phyloP scores from a whole-genome alignment of 1,284 basidiomycete species.

The Caloboletus firmus region DNA sequence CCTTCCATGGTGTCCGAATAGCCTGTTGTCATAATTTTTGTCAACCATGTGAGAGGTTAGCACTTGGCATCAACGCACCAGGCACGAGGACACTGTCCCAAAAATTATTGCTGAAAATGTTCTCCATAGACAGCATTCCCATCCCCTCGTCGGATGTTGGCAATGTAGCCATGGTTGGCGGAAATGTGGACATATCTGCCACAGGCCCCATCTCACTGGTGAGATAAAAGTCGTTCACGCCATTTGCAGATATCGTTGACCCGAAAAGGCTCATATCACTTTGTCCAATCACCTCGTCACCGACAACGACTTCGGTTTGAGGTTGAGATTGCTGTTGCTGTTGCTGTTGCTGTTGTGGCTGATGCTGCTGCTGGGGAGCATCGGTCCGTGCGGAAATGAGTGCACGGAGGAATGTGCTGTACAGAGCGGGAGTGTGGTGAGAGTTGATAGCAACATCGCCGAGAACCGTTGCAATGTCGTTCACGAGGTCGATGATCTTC shows the following conservation, averaged over 20 bases:
- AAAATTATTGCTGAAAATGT: conserved; percentile 72
- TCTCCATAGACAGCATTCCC: conserved; percentile 72
- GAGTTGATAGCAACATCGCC: conserved; percentile 74
- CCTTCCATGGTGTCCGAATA: conserved; percentile 77
- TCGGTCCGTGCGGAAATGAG: conserved; percentile 66
- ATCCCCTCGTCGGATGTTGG: conserved; percentile 48
- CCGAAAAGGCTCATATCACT: conserved; percentile 31
- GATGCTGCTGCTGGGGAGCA: conserved; percentile 25
- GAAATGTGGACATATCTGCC: conserved; percentile 76
- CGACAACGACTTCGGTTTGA: conserved; percentile 23
- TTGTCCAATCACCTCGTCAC: conserved; percentile 27
- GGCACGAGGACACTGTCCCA: conserved; percentile 85
- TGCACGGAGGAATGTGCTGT: conserved; percentile 82
- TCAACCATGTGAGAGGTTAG: conserved; percentile 11
- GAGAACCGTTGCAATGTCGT: conserved; percentile 78
- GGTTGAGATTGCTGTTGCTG: conserved; percentile 19
- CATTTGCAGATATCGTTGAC: conserved; percentile 21
- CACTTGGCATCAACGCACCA: conserved; percentile 47
- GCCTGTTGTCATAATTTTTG: conserved; percentile 44
- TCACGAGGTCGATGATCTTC: conserved; percentile 69
- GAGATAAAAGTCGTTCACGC: conserved; percentile 58
- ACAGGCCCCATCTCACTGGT: conserved; percentile 79
- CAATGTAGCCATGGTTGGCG: conserved; percentile 71
- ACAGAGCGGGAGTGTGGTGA: conserved; percentile 82
- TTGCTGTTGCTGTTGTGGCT: conserved; percentile 17